Percentiles rank a stretch among this genome's conserved stretches.
Conservation (phyloP, 106 monocot species). For the Alisma plantagoaquatica region DNA sequence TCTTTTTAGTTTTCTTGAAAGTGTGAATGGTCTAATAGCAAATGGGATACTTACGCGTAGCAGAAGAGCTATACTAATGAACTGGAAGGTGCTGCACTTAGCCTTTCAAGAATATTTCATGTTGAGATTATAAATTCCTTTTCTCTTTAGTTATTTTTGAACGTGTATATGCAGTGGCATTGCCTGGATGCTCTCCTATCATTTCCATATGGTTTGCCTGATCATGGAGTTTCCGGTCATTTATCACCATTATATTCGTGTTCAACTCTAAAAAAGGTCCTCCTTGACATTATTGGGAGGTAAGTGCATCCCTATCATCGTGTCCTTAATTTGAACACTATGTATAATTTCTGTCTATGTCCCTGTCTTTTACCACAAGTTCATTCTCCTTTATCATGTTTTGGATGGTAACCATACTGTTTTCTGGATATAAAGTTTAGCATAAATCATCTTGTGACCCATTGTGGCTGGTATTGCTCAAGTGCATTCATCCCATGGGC, state of each 20-base stretch:
- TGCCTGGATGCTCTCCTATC: conserved; percentile 62
- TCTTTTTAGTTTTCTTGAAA: conserved; percentile 43
- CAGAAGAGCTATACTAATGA: conserved; percentile 75
- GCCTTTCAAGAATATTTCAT: background rate
- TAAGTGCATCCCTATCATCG: no score
- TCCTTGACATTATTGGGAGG: conserved; percentile 76
- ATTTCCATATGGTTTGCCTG: conserved; percentile 26
- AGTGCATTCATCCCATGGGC: no score
- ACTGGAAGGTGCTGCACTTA: conserved; percentile 54
- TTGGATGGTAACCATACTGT: no score
- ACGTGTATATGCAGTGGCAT: conserved; percentile 44
- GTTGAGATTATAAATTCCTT: background rate
- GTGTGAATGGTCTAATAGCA: conserved; percentile 50
- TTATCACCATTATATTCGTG: conserved; percentile 38
- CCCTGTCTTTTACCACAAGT: no score
- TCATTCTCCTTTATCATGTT: no score
- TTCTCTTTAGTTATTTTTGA: background rate
- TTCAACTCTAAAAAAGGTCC: conserved; percentile 33
- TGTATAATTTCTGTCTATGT: no score
- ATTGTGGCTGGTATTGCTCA: no score
- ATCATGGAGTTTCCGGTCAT: conserved; percentile 12
- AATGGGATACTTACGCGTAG: conserved; percentile 58
- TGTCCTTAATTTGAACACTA: no score
- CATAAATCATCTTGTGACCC: no score
- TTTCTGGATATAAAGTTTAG: no score